phyloP scores from a whole-genome alignment of 495 filamentous ascomycete genomes.

The Acidiella bohemica region DNA sequence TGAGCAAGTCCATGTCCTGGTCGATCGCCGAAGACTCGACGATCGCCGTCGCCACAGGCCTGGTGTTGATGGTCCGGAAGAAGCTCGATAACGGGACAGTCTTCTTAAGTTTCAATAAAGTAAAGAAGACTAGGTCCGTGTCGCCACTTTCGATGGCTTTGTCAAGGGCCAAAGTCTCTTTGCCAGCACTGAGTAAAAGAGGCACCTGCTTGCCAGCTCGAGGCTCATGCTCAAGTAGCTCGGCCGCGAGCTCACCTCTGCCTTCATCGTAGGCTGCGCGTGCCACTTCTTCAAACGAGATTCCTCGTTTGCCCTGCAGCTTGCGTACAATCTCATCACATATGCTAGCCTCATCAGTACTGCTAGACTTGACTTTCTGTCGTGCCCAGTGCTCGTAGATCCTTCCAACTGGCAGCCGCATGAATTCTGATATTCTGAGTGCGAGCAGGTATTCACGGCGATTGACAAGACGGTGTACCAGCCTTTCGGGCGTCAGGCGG shows the following conservation, averaged over 20 bases:
- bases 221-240: conserved; percentile 84
- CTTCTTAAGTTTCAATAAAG: conserved; percentile 76
- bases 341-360: conserved; percentile 75
- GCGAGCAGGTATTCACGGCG: conserved; percentile 86
- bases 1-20: conserved; percentile 71
- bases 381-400: conserved; percentile 97
- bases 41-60: conserved; percentile 76
- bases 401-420: conserved; percentile 70
- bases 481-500: conserved; percentile 72
- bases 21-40: conserved; percentile 69
- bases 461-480: conserved; percentile 74
- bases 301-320: conserved; percentile 71
- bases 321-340: conserved; percentile 78
- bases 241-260: conserved; percentile 68
- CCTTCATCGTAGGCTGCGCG: conserved; percentile 94
- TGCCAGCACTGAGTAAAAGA: conserved; percentile 86
- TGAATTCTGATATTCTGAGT: conserved; percentile 74
- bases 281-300: conserved; percentile 89
- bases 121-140: conserved; percentile 79
- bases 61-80: conserved; percentile 79
- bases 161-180: conserved; percentile 88
- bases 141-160: conserved; percentile 95
- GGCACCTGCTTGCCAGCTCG: conserved; percentile 91
- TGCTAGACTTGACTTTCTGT: conserved; percentile 75
- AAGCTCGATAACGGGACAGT: conserved; percentile 83